Evolutionary conservation across 192 early-diverging fungal genomes (phyloP), one percentile per base, ranked within the genome.

Genomic region (Powellomyces hirtus): DNA sequence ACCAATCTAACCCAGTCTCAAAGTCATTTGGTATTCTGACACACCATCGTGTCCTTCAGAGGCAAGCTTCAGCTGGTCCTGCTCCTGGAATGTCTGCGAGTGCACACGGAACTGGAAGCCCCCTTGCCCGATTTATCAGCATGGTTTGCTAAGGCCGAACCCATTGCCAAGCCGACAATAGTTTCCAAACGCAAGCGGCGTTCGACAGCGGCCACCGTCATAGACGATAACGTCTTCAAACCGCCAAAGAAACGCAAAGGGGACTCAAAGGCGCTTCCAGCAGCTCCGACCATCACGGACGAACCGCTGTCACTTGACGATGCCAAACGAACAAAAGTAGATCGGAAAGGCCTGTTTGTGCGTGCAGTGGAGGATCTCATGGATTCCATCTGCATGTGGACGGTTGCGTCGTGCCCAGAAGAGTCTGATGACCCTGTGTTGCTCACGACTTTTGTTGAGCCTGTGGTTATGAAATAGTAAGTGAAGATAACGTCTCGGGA

Each of bases 321-420:
- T 16, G 3, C 16, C 53, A 30, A 8, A n/a, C 10, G 40, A 42
- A 18, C 10, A 8, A 42, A 42, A 8, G 50, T 52, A 10, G 53
- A 56, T 3, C 18, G 29, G 27, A 29, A 29, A 56, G 53, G 27
- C 1, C 5, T 56, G 53, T 67, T 57, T 38, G 20, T 42, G 10
- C 22, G 44, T 5, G 67, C 57, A 16, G 29, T 59, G 16, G 67
- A 61, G 29, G 67, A 69, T 0, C 38, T 69, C 24, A 59, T 69
- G 67, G 67, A 69, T 34, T 58, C 38, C n/a, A 44, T 69, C 4
- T 59, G 67, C 44, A 69, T 69, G 1, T 69, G 57, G 57, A 57
- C 45, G 29, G 67, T 42, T 11, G 35, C 60, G 30, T 7, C 56
- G 13, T 38, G 26, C 24, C 24, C 38, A 1, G 53, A 56, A 8